These are phyloP conservation scores for Skeletonema tropicum DNA, from an alignment of 108 stramenopile species.

Conservation along the genomic window DNA sequence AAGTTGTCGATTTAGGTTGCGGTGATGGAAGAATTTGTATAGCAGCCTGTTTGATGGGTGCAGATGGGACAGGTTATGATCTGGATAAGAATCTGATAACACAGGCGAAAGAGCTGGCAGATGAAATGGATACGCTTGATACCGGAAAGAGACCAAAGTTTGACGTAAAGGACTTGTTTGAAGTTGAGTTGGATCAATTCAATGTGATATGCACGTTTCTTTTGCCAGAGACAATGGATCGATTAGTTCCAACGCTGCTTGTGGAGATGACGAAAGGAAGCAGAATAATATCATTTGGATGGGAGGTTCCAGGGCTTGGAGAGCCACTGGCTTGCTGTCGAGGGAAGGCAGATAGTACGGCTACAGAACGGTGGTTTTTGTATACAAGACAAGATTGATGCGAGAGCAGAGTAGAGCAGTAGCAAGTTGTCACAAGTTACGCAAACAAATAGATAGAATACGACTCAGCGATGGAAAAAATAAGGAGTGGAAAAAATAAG, in stretches of 20 bases:
- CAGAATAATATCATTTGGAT: conserved; percentile 1
- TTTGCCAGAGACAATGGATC: background rate
- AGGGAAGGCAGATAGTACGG: background rate
- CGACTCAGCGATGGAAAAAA: too few species aligned
- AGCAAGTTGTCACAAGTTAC: background rate
- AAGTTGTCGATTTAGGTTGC: background rate
- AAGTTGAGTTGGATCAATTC: background rate
- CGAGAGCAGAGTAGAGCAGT: background rate
- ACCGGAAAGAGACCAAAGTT: background rate
- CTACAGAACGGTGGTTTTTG: conserved; percentile 4
- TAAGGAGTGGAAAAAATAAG: too few species aligned
- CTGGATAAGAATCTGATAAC: background rate
- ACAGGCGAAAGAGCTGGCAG: background rate
- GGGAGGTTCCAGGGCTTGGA: background rate
- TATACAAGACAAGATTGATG: background rate
- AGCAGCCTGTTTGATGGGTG: background rate
- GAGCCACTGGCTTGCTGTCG: background rate
- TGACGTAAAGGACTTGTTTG: background rate
- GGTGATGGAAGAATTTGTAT: background rate
- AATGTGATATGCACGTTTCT: background rate
- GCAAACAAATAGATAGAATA: too few species aligned
- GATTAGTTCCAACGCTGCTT: background rate
- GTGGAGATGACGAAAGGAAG: background rate
- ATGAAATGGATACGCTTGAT: background rate
- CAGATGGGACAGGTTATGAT: background rate